Percentiles rank a stretch among this genome's conserved stretches.
phyloP scores from a whole-genome alignment of 176 grass and related monocot genomes.

The Luzula sylvatica region DNA sequence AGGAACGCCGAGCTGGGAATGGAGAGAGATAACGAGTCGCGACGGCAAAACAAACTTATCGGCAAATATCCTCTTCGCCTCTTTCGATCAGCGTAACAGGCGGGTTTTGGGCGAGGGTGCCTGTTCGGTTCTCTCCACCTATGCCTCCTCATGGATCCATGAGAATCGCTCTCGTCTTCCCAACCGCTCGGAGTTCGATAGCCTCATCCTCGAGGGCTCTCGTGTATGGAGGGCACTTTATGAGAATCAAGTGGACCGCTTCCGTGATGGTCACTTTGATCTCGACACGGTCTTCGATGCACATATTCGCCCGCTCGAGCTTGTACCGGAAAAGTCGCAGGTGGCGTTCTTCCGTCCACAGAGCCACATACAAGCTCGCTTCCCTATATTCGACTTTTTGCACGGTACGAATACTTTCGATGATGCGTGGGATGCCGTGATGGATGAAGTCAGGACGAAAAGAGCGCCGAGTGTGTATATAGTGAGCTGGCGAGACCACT shows the following conservation, averaged over 20 bases:
- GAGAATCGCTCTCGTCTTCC: constrained; percentile 34
- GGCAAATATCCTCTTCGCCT: constrained; percentile 74
- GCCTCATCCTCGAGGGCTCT: constrained; percentile 75
- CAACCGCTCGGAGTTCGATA: constrained; percentile 50
- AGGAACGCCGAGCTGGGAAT: constrained; percentile 67
- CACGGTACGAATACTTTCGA: constrained; percentile 79
- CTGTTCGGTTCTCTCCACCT: constrained; percentile 67
- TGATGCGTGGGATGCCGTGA: constrained; percentile 66
- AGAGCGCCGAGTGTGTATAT: constrained; percentile 44
- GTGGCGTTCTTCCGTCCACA: constrained; percentile 94
- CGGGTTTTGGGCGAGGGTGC: constrained; percentile 86
- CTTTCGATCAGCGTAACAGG: constrained; percentile 86
- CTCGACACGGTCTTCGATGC: constrained; percentile 71
- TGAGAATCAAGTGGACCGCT: constrained; percentile 42
- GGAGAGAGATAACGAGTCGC: constrained; percentile 58
- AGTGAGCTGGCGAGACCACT: constrained; percentile 96
- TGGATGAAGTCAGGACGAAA: neutral
- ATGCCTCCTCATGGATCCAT: constrained; percentile 68
- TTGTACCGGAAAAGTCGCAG: constrained; percentile 53
- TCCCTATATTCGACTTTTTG: constrained; percentile 41
- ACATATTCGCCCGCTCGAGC: constrained; percentile 37
- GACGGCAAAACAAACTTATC: constrained; percentile 59
- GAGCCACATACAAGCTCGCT: too few relatives aligned
- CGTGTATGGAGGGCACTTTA: constrained; percentile 72
- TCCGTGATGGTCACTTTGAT: constrained; percentile 89